Conservation (phyloP, 139 green algal genomes). For the Auxenochlorella pyrenoidosa region DNA sequence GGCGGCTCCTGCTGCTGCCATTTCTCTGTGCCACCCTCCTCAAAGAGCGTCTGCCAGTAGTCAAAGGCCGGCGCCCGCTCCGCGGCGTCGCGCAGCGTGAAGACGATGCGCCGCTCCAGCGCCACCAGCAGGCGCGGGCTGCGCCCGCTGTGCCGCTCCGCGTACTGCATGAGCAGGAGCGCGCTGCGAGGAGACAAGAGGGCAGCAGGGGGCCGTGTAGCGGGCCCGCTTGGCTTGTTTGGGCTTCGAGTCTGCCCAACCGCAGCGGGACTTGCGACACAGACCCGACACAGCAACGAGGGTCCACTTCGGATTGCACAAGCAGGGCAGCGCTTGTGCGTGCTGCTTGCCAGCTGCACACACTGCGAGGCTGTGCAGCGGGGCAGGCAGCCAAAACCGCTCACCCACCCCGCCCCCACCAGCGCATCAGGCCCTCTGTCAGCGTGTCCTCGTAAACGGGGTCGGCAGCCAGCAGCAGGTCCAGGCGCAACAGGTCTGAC, state of each 20-base stretch:
- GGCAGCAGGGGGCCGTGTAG: neutral
- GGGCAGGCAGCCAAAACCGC: too few species aligned
- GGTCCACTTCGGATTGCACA: too few species aligned
- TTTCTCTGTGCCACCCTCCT: neutral
- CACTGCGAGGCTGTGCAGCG: too few species aligned
- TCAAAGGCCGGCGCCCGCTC: constrained; percentile 24
- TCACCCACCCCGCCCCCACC: neutral
- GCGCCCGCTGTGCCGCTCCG: neutral
- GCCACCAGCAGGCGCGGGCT: constrained; percentile 26
- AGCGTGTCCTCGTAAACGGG: constrained; percentile 19
- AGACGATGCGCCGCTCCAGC: constrained; percentile 23
- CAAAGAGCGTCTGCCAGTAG: constrained; percentile 30
- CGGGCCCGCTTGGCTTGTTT: too few species aligned
- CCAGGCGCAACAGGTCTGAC: constrained; percentile 1
- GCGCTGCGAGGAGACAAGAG: neutral
- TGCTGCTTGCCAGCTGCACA: too few species aligned
- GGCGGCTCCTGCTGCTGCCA: neutral
- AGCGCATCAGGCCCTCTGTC: constrained; percentile 29
- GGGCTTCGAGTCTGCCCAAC: too few species aligned
- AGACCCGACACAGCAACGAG: too few species aligned
- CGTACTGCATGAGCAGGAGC: constrained; percentile 17
- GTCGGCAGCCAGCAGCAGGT: constrained; percentile 27
- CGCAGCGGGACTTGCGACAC: too few species aligned
- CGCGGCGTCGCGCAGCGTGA: constrained; percentile 12
- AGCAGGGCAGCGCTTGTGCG: too few species aligned